Evolutionary conservation across 805 yeast genomes (phyloP).

Genomic region (Naumovozyma dairenensis): DNA sequence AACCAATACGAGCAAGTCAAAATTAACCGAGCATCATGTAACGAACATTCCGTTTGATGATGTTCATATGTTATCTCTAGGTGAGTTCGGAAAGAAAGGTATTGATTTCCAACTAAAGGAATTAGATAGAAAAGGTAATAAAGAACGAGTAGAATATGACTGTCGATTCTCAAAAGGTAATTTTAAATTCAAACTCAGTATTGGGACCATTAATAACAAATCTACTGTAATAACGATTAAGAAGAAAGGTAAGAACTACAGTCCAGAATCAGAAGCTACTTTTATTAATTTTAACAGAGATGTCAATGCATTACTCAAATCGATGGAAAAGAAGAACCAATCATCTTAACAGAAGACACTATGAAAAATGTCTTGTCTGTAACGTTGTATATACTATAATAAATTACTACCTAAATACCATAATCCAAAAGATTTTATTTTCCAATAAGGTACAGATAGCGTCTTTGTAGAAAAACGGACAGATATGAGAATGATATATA

Average conservation of each 20-base stretch:
- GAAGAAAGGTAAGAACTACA: conserved; percentile 12
- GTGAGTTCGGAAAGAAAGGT: conserved; percentile 20
- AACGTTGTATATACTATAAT: no score
- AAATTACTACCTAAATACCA: no score
- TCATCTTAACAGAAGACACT: conserved; percentile 1
- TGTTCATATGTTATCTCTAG: conserved; percentile 19
- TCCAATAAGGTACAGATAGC: no score
- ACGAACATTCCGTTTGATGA: conserved; percentile 23
- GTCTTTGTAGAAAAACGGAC: no score
- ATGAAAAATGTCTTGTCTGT: no score
- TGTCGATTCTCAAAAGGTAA: conserved; percentile 22
- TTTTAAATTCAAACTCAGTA: conserved; percentile 21
- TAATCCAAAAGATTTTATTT: no score
- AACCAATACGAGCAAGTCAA: conserved; percentile 4
- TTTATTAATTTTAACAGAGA: conserved; percentile 19
- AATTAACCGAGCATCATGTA: conserved; percentile 13
- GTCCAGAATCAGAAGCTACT: conserved; percentile 6
- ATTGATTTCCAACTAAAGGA: conserved; percentile 19
- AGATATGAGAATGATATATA: no score
- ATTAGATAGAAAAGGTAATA: conserved; percentile 11
- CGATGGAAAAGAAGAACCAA: background rate
- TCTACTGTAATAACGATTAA: conserved; percentile 14
- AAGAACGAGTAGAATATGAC: conserved; percentile 21
- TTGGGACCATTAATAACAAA: conserved; percentile 5
- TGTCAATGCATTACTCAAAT: conserved; percentile 14